Percentiles rank a stretch among this genome's conserved stretches.
Evolutionary conservation across 2,329 filamentous ascomycete species (phyloP).

Genomic region (Didymella exigua): DNA sequence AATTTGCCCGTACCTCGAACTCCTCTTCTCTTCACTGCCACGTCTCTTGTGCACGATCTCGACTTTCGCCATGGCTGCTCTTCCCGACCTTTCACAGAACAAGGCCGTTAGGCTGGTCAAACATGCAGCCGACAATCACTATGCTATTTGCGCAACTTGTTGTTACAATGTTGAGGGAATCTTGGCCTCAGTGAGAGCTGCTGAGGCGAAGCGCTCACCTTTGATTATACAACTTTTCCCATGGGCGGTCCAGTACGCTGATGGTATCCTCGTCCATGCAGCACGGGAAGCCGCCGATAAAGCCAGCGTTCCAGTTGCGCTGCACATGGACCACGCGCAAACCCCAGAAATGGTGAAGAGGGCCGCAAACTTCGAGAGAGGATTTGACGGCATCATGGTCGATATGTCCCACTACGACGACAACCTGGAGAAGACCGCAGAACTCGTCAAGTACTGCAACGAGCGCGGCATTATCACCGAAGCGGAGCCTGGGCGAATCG

Average conservation of each 20-base stretch:
- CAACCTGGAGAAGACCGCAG: slow-evolving; percentile 68
- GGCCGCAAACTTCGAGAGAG: slow-evolving; percentile 57
- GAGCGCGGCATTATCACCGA: slow-evolving; percentile 70
- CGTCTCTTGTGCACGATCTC: background rate
- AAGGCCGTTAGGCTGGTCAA: slow-evolving; percentile 57
- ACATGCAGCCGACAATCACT: slow-evolving; percentile 60
- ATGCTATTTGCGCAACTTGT: slow-evolving; percentile 67
- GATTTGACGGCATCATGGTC: slow-evolving; percentile 54
- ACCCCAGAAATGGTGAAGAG: slow-evolving; percentile 65
- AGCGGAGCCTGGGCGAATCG: slow-evolving; percentile 73
- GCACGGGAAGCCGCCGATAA: slow-evolving; percentile 51
- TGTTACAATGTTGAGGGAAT: slow-evolving; percentile 74
- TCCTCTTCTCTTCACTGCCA: background rate
- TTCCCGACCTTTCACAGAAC: slow-evolving; percentile 52
- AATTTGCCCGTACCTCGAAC: slow-evolving; percentile 6
- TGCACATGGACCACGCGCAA: slow-evolving; percentile 72
- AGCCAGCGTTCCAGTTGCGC: slow-evolving; percentile 61
- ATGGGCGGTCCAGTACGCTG: slow-evolving; percentile 72
- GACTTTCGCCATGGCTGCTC: slow-evolving; percentile 57
- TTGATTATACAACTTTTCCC: slow-evolving; percentile 76
- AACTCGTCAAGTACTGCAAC: slow-evolving; percentile 68
- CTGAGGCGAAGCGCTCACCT: slow-evolving; percentile 69
- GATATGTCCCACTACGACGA: slow-evolving; percentile 77
- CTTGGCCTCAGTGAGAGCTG: slow-evolving; percentile 70
- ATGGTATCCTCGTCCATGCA: slow-evolving; percentile 53